Base-by-base conservation (phyloP, 768 basidiomycete species). In the Lactifluus hygrophoroides region DNA sequence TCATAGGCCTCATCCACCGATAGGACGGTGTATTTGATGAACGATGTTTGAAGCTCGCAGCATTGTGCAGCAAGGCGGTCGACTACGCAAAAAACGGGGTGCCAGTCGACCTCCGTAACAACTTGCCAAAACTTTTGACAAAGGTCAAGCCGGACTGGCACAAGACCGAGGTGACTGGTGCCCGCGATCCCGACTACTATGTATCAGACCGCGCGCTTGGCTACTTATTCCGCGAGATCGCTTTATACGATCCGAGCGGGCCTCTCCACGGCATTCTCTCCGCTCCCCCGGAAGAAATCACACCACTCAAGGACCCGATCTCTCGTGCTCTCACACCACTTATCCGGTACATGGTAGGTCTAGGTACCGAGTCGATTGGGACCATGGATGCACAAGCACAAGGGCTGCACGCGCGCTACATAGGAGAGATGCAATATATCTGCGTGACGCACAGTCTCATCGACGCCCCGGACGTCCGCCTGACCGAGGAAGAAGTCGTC, bases 41-140 rank as follows among this genome's bases (percentile, higher is more conserved):
- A 0, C 65, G 70, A 44, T 91, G 90, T 68, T 57, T 79, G 37
- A 68, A 65, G 42, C 72, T 92, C 6, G 87, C 88, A 5, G 71
- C 75, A 54, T 69, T 87, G n/a, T 89, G 85, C 57, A 75, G 69
- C 57, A 66, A 80, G 75, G 88, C 88, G 0, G 89, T 91, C 8
- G 89, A 90, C 65, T 91, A 88, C 68, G 82, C 86, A 0, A 91
- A 91, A 70, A 83, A 85, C 58, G 89, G 88, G 11, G 78, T 79
- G 34, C 78, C 81, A 4, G 85, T 88, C 19, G 71, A 83, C 50
- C 73, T 84, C 19, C n/a, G 6, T 11, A 59, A 66, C 43, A 58
- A 66, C 16, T 61, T 86, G 28, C 88, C 89, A 7, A 68, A 71
- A 8, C 68, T 75, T 0, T 73, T 87, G 17, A 87, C 88, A 43